Conservation (phyloP, 2,329 filamentous ascomycete genomes). For the Beauveria sp. region DNA sequence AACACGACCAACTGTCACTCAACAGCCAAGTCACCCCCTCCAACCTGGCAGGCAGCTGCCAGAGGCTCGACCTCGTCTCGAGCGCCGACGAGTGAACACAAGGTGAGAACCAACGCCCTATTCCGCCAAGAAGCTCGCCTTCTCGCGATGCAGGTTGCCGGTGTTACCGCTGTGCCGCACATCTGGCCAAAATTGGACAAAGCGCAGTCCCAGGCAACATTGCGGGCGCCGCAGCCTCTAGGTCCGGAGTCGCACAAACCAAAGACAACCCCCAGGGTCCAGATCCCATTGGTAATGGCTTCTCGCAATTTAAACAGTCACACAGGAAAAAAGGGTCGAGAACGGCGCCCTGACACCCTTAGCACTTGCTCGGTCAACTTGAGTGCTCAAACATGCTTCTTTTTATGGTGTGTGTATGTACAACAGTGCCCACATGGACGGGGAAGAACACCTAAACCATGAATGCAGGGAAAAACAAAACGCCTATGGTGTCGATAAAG, state of each 20-base stretch:
- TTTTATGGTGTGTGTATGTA: not conserved
- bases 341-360: not conserved
- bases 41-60: not conserved
- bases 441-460: not conserved
- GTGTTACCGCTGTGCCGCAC: not conserved
- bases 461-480: not conserved
- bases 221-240: not conserved
- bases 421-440: not conserved
- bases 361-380: not conserved
- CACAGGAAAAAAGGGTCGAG: not conserved
- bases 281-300: not conserved
- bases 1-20: not conserved
- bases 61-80: not conserved
- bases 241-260: not conserved
- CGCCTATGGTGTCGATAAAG: not conserved
- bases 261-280: not conserved
- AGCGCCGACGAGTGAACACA: not conserved
- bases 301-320: not conserved
- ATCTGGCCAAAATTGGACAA: not conserved
- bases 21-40: not conserved
- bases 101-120: not conserved
- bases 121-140: not conserved
- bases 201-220: not conserved
- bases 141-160: not conserved
- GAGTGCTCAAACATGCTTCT: not conserved